Conservation (phyloP, 2,329 filamentous ascomycete species). For the Myrmaecium sp. region DNA sequence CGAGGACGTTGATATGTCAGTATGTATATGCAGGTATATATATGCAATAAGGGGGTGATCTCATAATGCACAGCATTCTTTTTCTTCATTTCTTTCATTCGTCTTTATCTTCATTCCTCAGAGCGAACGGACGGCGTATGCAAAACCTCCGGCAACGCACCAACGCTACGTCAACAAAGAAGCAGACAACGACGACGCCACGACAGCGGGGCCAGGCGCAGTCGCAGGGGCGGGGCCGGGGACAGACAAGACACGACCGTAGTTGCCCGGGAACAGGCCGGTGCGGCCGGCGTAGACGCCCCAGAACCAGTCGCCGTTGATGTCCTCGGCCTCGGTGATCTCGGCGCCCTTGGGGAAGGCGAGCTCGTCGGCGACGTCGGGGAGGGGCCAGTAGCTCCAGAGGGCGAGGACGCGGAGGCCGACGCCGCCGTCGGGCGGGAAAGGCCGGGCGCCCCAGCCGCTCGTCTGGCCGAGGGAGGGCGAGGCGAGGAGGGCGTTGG, state of each 20-base stretch:
- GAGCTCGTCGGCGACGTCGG: slow-evolving; percentile 53
- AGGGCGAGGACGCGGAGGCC: slow-evolving; percentile 46
- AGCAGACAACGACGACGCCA: too few species aligned
- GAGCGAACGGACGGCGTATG: too few species aligned
- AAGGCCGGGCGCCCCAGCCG: slow-evolving; percentile 16
- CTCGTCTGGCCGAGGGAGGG: background rate
- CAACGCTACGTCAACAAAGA: too few species aligned
- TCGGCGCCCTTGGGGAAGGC: slow-evolving; percentile 71
- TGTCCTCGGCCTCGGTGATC: slow-evolving; percentile 65
- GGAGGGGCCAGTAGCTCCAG: slow-evolving; percentile 65
- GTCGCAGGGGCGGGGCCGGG: too few species aligned
- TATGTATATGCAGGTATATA: too few species aligned
- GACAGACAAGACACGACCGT: slow-evolving; percentile 43
- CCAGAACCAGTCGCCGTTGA: slow-evolving; percentile 83
- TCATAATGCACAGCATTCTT: too few species aligned
- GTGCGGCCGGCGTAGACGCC: slow-evolving; percentile 68
- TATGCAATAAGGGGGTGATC: too few species aligned
- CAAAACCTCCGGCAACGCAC: too few species aligned
- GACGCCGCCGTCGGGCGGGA: slow-evolving; percentile 61
- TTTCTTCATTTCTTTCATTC: too few species aligned
- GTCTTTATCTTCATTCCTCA: too few species aligned
- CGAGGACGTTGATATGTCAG: too few species aligned
- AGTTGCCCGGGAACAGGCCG: slow-evolving; percentile 66
- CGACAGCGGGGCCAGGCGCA: too few species aligned
- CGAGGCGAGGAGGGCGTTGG: background rate